Evolutionary conservation across 2,329 filamentous ascomycete species (phyloP), one percentile per base, ranked within the genome.

Genomic region (Epichloe brachyelytri): DNA sequence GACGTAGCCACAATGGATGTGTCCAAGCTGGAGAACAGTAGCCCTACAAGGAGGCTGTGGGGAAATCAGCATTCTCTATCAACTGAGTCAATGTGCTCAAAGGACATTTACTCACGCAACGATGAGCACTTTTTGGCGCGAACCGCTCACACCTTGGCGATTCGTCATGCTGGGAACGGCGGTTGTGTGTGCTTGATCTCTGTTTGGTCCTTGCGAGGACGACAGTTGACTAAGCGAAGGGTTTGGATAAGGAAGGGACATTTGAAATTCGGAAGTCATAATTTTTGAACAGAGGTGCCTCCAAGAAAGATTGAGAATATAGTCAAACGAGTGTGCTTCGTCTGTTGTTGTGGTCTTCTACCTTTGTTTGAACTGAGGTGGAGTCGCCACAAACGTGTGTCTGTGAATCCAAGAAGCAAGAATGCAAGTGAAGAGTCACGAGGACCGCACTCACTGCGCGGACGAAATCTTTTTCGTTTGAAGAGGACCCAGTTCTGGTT

Each of bases 1-100:
- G 77, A 77, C 0, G 77, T 80, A 14, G 76, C 77, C 15, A 79
- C 73, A 50, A 80, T 79, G 0, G 76, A 78, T 1, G 75, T 76
- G 53, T 80, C 77, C 39, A 80, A 67, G 26, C 73, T 78, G 4
- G 77, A 78, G 56, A 80, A 77, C 15, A 80, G 67, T 2, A 80
- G 68, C 3, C 77, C 76, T 3, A 72, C 55, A 10, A 79, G 68
- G 47, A 78, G 66, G 43, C 74, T 78, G 41, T 11, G 36, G 10
- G 22, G 47, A 45, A 17, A 26, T 51, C 14, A 30, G n/a, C 20
- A 11, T 46, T 12, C 8, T 17, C 7, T 22, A 15, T 46, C 43
- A 10, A 37, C 22, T 34, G 15, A 36, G 2, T 17, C 19, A 43
- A 14, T 6, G 11, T 33, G 11, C 17, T 5, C 19, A n/a, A 8